Evolutionary conservation across 2,329 filamentous ascomycete genomes (phyloP), one percentile per base, ranked within the genome.

Genomic region (Eutypa lata): DNA sequence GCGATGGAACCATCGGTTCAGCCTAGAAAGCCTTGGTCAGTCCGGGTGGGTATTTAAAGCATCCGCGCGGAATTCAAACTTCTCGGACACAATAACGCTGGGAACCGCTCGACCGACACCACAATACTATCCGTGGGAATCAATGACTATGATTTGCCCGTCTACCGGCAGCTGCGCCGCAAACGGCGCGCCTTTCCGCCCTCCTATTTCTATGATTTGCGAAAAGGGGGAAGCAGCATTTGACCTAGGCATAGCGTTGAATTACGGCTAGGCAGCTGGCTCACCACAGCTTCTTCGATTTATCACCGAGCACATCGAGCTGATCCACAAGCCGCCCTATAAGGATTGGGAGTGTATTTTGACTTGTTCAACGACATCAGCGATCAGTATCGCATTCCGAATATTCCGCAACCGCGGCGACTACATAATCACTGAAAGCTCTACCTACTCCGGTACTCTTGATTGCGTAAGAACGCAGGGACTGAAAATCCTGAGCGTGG

Each of bases 221-320:
- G 2, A 10, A 6, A 40, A 35, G 5, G 43, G 42, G 16, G 31
- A 47, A 22, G 21, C 13, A 7, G n/a, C 11, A 8, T 51, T 40
- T 40, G 49, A 51, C 43, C 43, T 51, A 11, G 43, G n/a, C 13
- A 37, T 88, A 47, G 82, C 84, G 2, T 79, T 90, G 63, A 90
- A 91, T 67, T 91, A 91, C 66, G 86, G 86, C n/a, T 84, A 89
- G 66, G 82, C 86, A 3, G 79, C 80, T 45, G 88, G 88, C n/a
- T 79, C 86, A 26, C 82, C 86, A 2, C 88, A 89, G 65, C 69
- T 90, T 53, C 71, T 91, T 42, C 80, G 88, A 43, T 91, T 83
- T 68, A 71, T 91, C 45, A 88, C 87, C 0, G 88, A 91, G 70
- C 88, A 91, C 67, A 89, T 86, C 0, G 87, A 91, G 67, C 77